Evolutionary conservation across 345 rosid genomes (phyloP), one percentile per base, ranked within the genome.

Genomic region (Geranium rotundifolium): DNA sequence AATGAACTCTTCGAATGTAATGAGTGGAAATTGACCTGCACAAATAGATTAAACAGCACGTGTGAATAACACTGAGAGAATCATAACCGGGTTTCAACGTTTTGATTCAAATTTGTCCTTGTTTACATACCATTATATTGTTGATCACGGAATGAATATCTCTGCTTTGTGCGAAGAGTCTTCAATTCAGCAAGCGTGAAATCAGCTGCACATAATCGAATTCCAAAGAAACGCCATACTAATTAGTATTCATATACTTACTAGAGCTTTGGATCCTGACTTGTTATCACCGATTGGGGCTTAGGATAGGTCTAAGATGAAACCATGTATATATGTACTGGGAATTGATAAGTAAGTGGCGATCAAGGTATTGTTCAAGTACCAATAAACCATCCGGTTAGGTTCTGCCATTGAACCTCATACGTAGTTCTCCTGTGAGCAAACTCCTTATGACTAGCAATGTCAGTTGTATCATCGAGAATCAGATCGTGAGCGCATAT

Each of bases 1-100:
- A 58, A 79, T 79, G 74, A 49, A 79, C 58, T 76, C 78, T 58
- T 79, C 80, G 49, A 79, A 79, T n/a, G 83, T 79, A 9, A 79
- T 64, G 4, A 61, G 71, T 16, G 65, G 63, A 65, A 60, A 79
- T 63, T 73, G 71, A n/a, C 83, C 83, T 79, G 71, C 29, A 5
- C 20, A 46, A 15, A 30, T 18, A 52, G 31, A 49, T 63, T 4
- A 18, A 49, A 37, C 52, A 56, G 19, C 64, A 57, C 15, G 37
- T 9, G 20, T 37, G 56, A 2, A 50, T 7, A 29, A 29, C 3
- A 1, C 4, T 30, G 15, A 1, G 41, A 23, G 19, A 62, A 5
- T 29, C 5, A 15, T 0, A 1, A 54, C 27, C 14, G 27, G 27
- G 18, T 50, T 57, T 63, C 58, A 7, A 17, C 13, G 3, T 6